Conservation (phyloP, 805 yeast species). For the Ogataea pignaliae region DNA sequence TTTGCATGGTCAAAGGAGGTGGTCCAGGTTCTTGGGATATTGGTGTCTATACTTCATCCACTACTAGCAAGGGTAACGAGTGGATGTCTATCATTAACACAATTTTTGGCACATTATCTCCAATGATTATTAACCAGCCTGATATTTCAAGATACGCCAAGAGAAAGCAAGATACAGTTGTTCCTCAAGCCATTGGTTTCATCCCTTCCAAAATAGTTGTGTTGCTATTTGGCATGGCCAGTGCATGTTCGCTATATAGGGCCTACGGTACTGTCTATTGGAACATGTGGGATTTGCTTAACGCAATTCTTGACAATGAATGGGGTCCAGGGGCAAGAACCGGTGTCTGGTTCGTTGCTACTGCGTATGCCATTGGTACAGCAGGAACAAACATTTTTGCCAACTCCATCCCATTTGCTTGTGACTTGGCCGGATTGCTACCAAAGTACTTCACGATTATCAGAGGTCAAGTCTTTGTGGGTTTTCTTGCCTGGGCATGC, state of each 20-base stretch:
- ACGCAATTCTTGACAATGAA: slow-evolving; percentile 24
- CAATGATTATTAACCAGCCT: slow-evolving; percentile 27
- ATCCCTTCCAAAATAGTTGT: slow-evolving; percentile 15
- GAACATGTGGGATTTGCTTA: slow-evolving; percentile 27
- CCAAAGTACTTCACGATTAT: slow-evolving; percentile 28
- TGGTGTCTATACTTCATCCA: slow-evolving; percentile 4
- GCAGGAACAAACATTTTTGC: slow-evolving; percentile 30
- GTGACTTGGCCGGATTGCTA: slow-evolving; percentile 23
- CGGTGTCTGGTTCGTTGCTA: slow-evolving; percentile 19
- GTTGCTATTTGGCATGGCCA: slow-evolving; percentile 17
- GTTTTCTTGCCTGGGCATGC: slow-evolving; percentile 19
- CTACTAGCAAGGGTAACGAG: slow-evolving; percentile 9
- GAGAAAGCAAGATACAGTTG: slow-evolving; percentile 9
- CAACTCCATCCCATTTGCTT: slow-evolving; percentile 24
- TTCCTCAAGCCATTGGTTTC: slow-evolving; percentile 17
- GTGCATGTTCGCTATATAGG: slow-evolving; percentile 14
- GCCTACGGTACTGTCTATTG: slow-evolving; percentile 23
- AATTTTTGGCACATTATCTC: slow-evolving; percentile 21
- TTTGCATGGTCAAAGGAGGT: slow-evolving; percentile 17
- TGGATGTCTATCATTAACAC: slow-evolving; percentile 21
- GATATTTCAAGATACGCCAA: slow-evolving; percentile 25
- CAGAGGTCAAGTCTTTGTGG: slow-evolving; percentile 18
- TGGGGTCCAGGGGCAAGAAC: slow-evolving; percentile 26
- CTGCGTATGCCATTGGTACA: slow-evolving; percentile 19
- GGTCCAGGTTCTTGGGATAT: slow-evolving; percentile 16